Base-by-base conservation (phyloP, 495 filamentous ascomycete species). In the Aspergillus baeticus region DNA sequence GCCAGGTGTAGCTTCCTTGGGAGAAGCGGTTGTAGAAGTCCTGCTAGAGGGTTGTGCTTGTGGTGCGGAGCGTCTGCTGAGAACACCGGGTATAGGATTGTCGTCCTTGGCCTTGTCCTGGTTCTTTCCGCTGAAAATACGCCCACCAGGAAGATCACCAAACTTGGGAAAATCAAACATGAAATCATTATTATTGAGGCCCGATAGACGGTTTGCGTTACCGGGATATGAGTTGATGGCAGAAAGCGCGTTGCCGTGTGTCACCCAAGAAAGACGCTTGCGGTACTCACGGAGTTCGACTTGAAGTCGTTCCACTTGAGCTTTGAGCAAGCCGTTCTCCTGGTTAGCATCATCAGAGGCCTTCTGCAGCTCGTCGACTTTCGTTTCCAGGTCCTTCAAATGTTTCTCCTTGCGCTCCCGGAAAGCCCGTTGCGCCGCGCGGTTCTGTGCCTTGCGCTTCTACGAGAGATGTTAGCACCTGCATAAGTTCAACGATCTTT, bases 371-470 rank as follows among this genome's bases (percentile, higher is more conserved):
- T 96, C 92, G 17, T 89, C 81, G 18, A 98, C 94, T 69, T 97
- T 97, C 45, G 86, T 90, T 70, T 99, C 94, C 22, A 99, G 78
- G 64, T 99, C 95, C 68, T 93, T 96, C 39, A 99, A 67, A 64
- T 99, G 94, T 73, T 90, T 96, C 74, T 99, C 94, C 75, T 99
- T 99, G 44, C 94, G 89, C 69, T 99, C 94, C 21, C 94, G 83
- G 83, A 99, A 99, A 6, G 94, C 94, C 38, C 94, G 84, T 74
- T 99, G 94, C 23, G 94, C 94, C 1, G 95, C 94, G 55, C 94
- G 87, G 62, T 99, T 99, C 67, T 99, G 94, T 10, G 95, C 94
- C 75, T 99, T 99, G 60, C 94, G 90, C 77, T 99, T 99, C 92
- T 97, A 63, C 34, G 56, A 2, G n/a, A 67, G 63, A 44, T 35